phyloP scores from a whole-genome alignment of 176 grass and related monocot species.

The Coix lacrymajobi region DNA sequence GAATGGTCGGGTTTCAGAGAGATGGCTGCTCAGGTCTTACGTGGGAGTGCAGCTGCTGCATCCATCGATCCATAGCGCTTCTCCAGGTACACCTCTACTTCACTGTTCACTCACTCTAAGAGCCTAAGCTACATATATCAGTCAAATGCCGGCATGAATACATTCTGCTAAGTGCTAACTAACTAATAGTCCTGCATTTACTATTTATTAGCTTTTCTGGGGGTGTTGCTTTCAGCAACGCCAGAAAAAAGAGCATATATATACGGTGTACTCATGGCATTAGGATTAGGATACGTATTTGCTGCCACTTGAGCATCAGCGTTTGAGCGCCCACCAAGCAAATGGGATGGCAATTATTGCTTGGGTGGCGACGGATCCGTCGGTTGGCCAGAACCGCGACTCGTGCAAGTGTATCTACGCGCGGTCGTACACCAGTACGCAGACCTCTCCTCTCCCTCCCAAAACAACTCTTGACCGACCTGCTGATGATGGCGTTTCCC shows the following conservation, averaged over 20 bases:
- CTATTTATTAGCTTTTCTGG: not conserved
- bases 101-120: not conserved
- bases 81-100: conserved; percentile 23
- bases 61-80: not conserved
- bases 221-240: conserved; percentile 3
- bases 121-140: not conserved
- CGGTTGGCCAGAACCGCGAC: conserved; percentile 42
- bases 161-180: not conserved
- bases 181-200: not conserved
- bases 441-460: not conserved
- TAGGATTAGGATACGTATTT: conserved; percentile 13
- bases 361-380: conserved; percentile 24
- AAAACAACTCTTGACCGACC: not conserved
- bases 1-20: conserved; percentile 32
- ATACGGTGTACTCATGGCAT: not conserved
- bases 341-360: conserved; percentile 18
- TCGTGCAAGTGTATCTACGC: conserved; percentile 8
- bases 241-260: not conserved
- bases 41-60: conserved; percentile 19
- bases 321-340: conserved; percentile 33
- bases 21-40: conserved; percentile 12
- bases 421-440: not conserved
- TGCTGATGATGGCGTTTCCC: not conserved
- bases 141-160: not conserved
- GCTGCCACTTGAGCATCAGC: conserved; percentile 32